Base-by-base conservation (phyloP, 2,329 filamentous ascomycete genomes). In the Ceratocystis albifundus region DNA sequence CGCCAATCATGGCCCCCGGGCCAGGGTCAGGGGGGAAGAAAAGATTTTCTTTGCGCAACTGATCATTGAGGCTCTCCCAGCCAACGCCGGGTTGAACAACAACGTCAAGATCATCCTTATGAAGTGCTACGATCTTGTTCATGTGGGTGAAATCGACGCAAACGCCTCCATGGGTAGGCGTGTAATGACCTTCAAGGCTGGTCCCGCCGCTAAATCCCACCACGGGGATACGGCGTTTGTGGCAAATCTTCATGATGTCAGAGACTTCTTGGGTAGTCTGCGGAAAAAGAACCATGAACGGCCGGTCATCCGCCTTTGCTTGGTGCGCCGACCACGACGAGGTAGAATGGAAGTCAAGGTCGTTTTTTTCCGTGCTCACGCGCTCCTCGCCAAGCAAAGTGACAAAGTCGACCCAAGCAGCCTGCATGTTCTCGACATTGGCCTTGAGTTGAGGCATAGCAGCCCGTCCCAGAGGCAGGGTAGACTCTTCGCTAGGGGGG, bases 11-110 rank as follows among this genome's bases (percentile, higher is more conserved):
- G 69, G 91, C 91, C 20, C 91, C 90, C 64, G 92, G 91, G 65
- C 91, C 92, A 20, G 91, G 91, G 74, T 96, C 91, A 0, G 90
- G 91, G 25, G 91, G 91, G 77, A 96, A 96, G 80, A 96, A 96
- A 2, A 96, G 82, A 32, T 88, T 88, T 68, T 90, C 80, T 62
- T 85, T 80, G 5, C 78, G 80, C 20, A 96, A 80, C 69, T 87
- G 80, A 72, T 94, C 89, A 73, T 96, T 96, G 48, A 96, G 79
- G 7, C 81, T 74, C 76, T 96, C 89, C 91, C 91, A 96, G 12
- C 90, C 89, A 8, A 96, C 84, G 1, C 89, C 91, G 4, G 88
- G 88, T 75, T 90, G 88, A 22, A 90, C 88, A 5, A 89, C 81
- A 15, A 88, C 87, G 74, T 91, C 88, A 68, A 90, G 77, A 72